Conservation (phyloP, 345 rosid species). For the Salix arbutifolia region DNA sequence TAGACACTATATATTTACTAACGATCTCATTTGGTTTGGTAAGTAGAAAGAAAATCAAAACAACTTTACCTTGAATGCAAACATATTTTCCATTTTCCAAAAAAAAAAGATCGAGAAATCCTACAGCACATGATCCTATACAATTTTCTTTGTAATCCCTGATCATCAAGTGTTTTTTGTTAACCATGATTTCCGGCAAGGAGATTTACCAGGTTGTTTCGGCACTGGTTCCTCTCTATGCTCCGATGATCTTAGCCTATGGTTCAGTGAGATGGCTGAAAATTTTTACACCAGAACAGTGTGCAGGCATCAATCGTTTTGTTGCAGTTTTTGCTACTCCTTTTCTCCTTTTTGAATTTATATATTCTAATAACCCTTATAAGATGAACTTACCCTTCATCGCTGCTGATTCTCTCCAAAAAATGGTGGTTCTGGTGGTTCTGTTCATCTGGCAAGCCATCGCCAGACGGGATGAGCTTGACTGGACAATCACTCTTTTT, state of each 20-base stretch:
- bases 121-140: no score
- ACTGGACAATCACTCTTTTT: conserved; percentile 52
- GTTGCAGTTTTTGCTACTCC: conserved; percentile 36
- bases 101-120: no score
- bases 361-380: conserved; percentile 44
- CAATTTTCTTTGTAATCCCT: no score
- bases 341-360: conserved; percentile 28
- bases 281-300: conserved; percentile 35
- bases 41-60: no score
- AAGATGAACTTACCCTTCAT: conserved; percentile 49
- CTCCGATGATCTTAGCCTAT: conserved; percentile 30
- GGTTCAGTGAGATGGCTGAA: conserved; percentile 36
- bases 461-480: conserved; percentile 27
- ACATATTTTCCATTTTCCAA: no score
- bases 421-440: conserved; percentile 35
- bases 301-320: conserved; percentile 36
- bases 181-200: conserved; percentile 25
- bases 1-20: accelerated
- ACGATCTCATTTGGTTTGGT: no score
- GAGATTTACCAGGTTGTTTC: conserved; percentile 31
- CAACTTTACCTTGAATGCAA: no score
- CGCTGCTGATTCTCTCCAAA: conserved; percentile 53
- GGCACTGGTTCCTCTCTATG: conserved; percentile 25
- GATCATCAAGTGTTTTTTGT: no score
- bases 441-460: conserved; percentile 47